Base-by-base conservation (phyloP, 495 filamentous ascomycete species). In the Penicillium cinerascens region DNA sequence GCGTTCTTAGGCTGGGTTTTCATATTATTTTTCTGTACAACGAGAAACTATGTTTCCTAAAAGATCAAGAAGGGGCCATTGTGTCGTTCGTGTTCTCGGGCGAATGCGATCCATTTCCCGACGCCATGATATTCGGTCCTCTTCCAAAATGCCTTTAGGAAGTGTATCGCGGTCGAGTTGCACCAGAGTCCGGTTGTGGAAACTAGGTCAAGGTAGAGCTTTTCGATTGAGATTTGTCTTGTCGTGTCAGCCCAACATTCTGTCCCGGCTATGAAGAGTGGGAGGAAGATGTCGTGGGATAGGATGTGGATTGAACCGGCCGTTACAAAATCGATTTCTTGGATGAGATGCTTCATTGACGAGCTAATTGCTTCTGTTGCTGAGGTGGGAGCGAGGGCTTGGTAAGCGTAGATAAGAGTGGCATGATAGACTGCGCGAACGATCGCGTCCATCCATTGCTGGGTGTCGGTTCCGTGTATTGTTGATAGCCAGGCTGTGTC, bases 21-120 rank as follows among this genome's bases (percentile, higher is more conserved):
- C 2, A 33, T 33, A 15, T 33, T 33, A 33, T 33, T 33, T 13
- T 13, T 33, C 10, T 13, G 29, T 33, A 33, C 11, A 33, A 33
- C 29, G 8, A 13, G 29, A 33, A 15, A 15, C 3, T 10, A 13
- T 33, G 29, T 33, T 33, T 33, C 29, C 29, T 27, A 41, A 45
- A 52, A 52, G 11, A 46, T 41, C n/a, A 47, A 25, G 26, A 52
- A 52, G n/a, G 50, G 50, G 6, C 50, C 42, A 15, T 41, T 52
- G 17, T 46, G 22, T 6, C 25, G 8, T 17, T 52, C 50, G 27
- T 25, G 40, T 22, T 46, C 35, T 10, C 35, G 16, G 9, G 42
- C 50, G 45, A 18, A 47, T 6, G 35, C 20, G 18, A 52, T 42
- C 33, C 42, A 52, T 7, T 44, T 36, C 9, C 49, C 42, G 22